Evolutionary conservation across 163 green algal genomes (phyloP).

Genomic region (Botryococcus braunii): DNA sequence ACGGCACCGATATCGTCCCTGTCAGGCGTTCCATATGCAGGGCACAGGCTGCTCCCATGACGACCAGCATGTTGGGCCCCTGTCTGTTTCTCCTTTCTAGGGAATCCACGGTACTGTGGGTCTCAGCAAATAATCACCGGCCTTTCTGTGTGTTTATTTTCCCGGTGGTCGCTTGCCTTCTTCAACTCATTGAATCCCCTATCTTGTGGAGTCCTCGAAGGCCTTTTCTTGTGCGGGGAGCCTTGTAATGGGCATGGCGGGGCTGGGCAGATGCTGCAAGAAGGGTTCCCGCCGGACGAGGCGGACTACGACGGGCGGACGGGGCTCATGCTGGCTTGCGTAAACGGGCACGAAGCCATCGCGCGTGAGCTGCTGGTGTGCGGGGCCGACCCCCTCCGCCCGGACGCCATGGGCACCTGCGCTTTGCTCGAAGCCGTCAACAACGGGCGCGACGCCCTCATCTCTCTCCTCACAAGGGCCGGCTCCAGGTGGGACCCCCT

Average conservation of each 20-base stretch:
- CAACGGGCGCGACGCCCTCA: conserved; percentile 1
- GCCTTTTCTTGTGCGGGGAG: no score
- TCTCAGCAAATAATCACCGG: no score
- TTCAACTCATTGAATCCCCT: no score
- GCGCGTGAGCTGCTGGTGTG: conserved; percentile 1
- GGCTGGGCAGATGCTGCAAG: conserved; percentile 5
- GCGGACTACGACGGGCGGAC: conserved; percentile 4
- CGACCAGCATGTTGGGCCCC: no score
- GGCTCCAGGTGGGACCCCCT: conserved; percentile 1
- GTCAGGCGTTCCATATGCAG: no score
- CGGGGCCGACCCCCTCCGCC: background rate
- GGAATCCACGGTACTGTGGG: no score
- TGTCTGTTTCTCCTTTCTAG: no score
- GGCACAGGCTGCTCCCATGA: no score
- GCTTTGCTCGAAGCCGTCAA: conserved; percentile 1
- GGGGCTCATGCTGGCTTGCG: conserved; percentile 4
- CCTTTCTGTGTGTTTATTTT: no score
- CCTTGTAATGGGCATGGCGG: background rate
- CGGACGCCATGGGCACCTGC: conserved; percentile 1
- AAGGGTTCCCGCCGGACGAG: background rate
- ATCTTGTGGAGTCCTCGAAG: no score
- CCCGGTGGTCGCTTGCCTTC: no score
- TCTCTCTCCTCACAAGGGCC: background rate
- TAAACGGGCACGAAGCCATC: conserved; percentile 3
- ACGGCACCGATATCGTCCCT: no score